Evolutionary conservation across 352 stramenopile species (phyloP).

Genomic region (Phytophthora chlamydospora): DNA sequence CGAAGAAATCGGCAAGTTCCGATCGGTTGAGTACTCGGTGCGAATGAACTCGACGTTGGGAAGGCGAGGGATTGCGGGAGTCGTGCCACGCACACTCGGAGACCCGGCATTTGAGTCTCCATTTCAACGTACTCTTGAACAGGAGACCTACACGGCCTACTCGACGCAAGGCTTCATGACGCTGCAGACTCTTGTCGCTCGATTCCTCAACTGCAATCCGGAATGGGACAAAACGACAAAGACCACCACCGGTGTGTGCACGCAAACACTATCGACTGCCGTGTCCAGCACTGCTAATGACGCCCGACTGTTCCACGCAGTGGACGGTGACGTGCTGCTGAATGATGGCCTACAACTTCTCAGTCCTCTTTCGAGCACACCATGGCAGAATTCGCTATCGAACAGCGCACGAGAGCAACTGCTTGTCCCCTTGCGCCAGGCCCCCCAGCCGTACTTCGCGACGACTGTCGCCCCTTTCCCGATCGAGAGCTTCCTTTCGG

Average conservation of each 20-base stretch:
- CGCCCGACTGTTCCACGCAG: slow-evolving; percentile 28
- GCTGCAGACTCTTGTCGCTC: slow-evolving; percentile 63
- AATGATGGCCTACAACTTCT: slow-evolving; percentile 15
- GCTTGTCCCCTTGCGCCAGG: slow-evolving; percentile 46
- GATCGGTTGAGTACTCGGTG: slow-evolving; percentile 66
- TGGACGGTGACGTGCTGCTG: slow-evolving; percentile 45
- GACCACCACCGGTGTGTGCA: slow-evolving; percentile 48
- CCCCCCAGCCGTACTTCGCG: slow-evolving; percentile 50
- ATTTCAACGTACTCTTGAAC: slow-evolving; percentile 53
- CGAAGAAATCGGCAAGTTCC: slow-evolving; percentile 45
- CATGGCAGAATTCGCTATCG: slow-evolving; percentile 11
- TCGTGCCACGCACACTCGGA: slow-evolving; percentile 51
- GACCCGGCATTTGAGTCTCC: slow-evolving; percentile 54
- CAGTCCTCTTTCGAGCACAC: neutral
- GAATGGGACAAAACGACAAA: slow-evolving; percentile 45
- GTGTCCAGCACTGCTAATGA: slow-evolving; percentile 27
- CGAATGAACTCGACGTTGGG: slow-evolving; percentile 65
- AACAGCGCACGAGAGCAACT: slow-evolving; percentile 30
- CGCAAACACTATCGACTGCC: slow-evolving; percentile 45
- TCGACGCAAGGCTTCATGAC: slow-evolving; percentile 63
- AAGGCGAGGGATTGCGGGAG: slow-evolving; percentile 17
- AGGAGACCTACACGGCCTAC: slow-evolving; percentile 49
- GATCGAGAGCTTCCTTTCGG: slow-evolving; percentile 51
- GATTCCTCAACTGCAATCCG: slow-evolving; percentile 66
- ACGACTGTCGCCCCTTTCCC: slow-evolving; percentile 47